phyloP scores from a whole-genome alignment of 306 rosid species.

The Glycine soja region DNA sequence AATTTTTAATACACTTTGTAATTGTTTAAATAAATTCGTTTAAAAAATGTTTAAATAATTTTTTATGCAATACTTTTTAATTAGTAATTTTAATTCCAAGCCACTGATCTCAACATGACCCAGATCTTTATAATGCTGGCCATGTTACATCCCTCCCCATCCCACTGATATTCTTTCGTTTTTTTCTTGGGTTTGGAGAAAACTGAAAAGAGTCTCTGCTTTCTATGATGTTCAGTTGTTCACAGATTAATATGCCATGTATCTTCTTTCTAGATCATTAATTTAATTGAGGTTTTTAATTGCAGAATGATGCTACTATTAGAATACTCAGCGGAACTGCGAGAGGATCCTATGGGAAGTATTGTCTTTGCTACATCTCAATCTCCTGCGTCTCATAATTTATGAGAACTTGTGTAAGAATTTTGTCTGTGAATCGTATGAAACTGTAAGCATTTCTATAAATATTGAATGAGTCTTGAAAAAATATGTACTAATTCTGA shows the following conservation, averaged over 20 bases:
- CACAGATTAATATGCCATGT: slow-evolving; percentile 52
- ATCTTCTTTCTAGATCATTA: slow-evolving; percentile 35
- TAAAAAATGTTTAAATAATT: too few relatives aligned
- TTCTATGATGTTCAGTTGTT: slow-evolving; percentile 53
- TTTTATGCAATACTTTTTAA: neutral
- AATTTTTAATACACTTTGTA: neutral
- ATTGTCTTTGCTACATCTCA: neutral
- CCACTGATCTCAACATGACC: neutral
- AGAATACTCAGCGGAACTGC: neutral
- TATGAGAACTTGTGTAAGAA: too few relatives aligned
- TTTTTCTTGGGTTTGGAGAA: slow-evolving; percentile 55
- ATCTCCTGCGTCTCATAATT: too few relatives aligned
- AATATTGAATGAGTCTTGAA: too few relatives aligned
- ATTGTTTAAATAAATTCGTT: too few relatives aligned
- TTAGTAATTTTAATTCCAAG: neutral
- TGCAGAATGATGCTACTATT: slow-evolving; percentile 13
- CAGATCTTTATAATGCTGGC: neutral
- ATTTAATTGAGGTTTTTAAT: slow-evolving; percentile 17
- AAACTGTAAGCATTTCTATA: too few relatives aligned
- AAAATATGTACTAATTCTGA: too few relatives aligned
- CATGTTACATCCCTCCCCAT: neutral
- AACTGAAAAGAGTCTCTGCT: slow-evolving; percentile 60
- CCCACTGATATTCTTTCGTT: slow-evolving; percentile 2
- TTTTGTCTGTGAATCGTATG: too few relatives aligned
- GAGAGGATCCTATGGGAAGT: slow-evolving; percentile 61